Evolutionary conservation across 2,329 filamentous ascomycete species (phyloP), one percentile per base, ranked within the genome.

Genomic region (Beauveria australis): DNA sequence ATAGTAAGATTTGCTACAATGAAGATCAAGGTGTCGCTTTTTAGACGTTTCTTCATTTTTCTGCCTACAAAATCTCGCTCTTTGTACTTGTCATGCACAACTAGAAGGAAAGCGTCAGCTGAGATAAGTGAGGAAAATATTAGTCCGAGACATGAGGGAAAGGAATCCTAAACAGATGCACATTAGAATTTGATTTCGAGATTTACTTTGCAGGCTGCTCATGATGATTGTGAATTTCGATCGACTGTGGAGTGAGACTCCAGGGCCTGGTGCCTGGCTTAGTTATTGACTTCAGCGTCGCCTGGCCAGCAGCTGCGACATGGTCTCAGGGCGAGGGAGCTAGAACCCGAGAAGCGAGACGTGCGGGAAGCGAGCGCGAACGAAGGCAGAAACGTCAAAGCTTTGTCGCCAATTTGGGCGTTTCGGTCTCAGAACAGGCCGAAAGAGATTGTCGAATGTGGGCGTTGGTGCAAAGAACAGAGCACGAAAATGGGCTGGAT

Each of bases 81-180:
- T 33, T 52, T 49, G 14, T 51, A 18, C n/a, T 44, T 44, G 44
- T 30, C 12, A 24, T 51, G 46, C 24, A 52, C 52, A 28, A 28
- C 7, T 28, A 59, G 55, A 59, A 33, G 30, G 55, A 52, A 44
- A 52, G 55, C 55, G n/a, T 52, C n/a, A 59, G 55, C 47, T 59
- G 47, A 51, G 33, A 18, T 22, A 44, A 49, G 28, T 44, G 44
- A 28, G 33, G 54, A 19, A 41, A 16, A 22, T 28, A 41, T n/a
- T 26, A 22, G 22, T 30, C 30, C 22, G 24, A n/a, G 55, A 37
- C 54, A 49, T 48, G 54, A 43, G n/a, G 22, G 46, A 44, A 43
- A 52, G 22, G 24, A 30, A 24, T 22, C 26, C 28, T 51, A 10
- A 3, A 30, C 9, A 22, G 33, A 10, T 59, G 44, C 37, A 52